Evolutionary conservation across 1,139 yeast genomes (phyloP).

Genomic region (Meyerozyma smithsonii): DNA sequence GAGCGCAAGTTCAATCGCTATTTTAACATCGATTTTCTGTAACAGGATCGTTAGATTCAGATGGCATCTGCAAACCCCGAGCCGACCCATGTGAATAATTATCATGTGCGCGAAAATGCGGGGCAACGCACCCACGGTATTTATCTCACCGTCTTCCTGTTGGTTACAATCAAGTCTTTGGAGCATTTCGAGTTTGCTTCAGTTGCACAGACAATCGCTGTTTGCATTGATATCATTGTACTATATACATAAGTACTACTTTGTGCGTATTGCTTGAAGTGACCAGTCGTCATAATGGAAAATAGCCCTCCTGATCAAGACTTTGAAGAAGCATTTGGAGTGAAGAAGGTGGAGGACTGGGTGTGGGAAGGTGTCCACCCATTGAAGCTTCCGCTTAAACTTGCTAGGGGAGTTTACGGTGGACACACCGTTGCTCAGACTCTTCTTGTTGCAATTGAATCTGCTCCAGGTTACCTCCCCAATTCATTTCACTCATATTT

Average conservation of each 20-base stretch:
- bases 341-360: conserved; percentile 25
- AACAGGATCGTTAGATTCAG: too few relatives aligned
- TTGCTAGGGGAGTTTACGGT: conserved; percentile 74
- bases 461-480: conserved; percentile 27
- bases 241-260: too few relatives aligned
- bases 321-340: conserved; percentile 38
- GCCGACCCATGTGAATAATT: conserved; percentile 1
- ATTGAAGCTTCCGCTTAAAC: conserved; percentile 34
- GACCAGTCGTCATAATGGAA: too few relatives aligned
- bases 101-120: conserved; percentile 2
- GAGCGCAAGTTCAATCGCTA: background rate
- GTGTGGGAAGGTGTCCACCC: conserved; percentile 36
- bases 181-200: too few relatives aligned
- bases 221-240: too few relatives aligned
- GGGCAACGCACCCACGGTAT: too few relatives aligned
- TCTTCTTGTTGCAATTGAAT: conserved; percentile 55
- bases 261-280: too few relatives aligned
- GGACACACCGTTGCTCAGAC: conserved; percentile 77
- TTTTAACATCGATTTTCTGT: conserved; percentile 1
- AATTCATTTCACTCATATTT: conserved; percentile 39
- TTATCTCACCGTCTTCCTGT: too few relatives aligned
- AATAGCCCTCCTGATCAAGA: too few relatives aligned
- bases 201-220: too few relatives aligned
- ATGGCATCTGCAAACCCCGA: too few relatives aligned
- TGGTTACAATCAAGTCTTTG: too few relatives aligned